A percentile compares a stretch with the other conserved stretches of the same genome.
Conservation (phyloP, 768 basidiomycete genomes). For the Tulasnella sp. region DNA sequence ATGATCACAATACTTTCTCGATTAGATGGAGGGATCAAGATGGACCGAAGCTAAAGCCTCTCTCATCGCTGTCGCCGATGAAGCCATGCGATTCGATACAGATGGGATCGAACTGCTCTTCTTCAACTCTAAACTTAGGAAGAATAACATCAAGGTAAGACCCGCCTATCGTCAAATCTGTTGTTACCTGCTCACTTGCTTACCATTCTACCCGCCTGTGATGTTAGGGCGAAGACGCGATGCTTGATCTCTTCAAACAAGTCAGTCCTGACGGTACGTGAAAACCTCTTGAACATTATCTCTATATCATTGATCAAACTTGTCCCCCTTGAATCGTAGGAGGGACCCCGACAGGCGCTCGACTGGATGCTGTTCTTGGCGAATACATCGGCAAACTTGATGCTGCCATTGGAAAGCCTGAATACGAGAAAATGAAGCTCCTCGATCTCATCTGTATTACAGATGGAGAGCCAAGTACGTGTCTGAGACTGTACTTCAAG, state of each 20-base stretch:
- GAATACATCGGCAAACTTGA: constrained; percentile 14
- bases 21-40: neutral
- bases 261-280: neutral
- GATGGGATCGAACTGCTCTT: constrained; percentile 5
- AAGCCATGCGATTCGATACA: constrained; percentile 11
- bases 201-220: neutral
- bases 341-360: neutral
- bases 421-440: constrained; percentile 17
- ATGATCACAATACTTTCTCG: no score
- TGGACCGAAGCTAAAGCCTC: constrained; percentile 10
- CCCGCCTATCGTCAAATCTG: neutral
- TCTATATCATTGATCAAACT: no score
- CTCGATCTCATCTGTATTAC: constrained; percentile 15
- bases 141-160: constrained; percentile 7
- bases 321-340: no score
- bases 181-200: neutral
- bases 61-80: constrained; percentile 4
- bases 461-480: constrained; percentile 8
- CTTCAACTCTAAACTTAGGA: constrained; percentile 6
- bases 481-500: neutral
- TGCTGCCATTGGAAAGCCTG: constrained; percentile 11
- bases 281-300: no score
- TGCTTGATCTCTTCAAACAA: neutral
- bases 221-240: neutral
- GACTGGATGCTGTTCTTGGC: neutral